Conservation (phyloP, 768 basidiomycete species). For the Dendrothele bispora region DNA sequence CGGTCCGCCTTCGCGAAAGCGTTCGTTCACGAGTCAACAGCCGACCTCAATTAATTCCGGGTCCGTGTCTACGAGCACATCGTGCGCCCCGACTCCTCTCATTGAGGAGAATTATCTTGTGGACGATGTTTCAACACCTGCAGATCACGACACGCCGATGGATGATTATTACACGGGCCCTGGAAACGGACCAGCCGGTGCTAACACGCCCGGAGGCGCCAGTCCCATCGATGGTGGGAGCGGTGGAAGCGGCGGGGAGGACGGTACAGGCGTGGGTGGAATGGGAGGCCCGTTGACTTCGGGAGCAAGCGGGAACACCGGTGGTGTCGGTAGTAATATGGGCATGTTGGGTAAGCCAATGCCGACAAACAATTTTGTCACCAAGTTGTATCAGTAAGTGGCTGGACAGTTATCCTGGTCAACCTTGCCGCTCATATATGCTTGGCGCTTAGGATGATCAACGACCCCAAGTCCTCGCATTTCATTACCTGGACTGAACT, state of each 20-base stretch:
- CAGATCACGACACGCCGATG: slow-evolving; percentile 1
- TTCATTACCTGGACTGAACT: slow-evolving; percentile 84
- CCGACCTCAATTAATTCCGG: not conserved
- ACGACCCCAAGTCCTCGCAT: slow-evolving; percentile 73
- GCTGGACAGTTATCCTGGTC: not conserved
- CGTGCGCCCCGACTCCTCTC: slow-evolving; percentile 1
- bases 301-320: slow-evolving; percentile 9
- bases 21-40: slow-evolving; percentile 3
- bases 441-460: slow-evolving; percentile 68
- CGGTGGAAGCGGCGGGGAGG: slow-evolving; percentile 2
- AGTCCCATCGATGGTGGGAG: slow-evolving; percentile 9
- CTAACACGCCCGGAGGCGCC: slow-evolving; percentile 4
- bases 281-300: too few species aligned
- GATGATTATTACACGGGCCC: slow-evolving; percentile 6
- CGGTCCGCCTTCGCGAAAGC: slow-evolving; percentile 4
- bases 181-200: slow-evolving; percentile 2
- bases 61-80: slow-evolving; percentile 1
- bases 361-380: slow-evolving; percentile 81
- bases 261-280: not conserved
- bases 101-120: slow-evolving; percentile 6
- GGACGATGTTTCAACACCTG: slow-evolving; percentile 3
- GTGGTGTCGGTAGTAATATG: slow-evolving; percentile 42
- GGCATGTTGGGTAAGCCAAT: slow-evolving; percentile 66
- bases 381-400: slow-evolving; percentile 82
- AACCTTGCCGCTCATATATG: not conserved